Evolutionary conservation across 2,329 filamentous ascomycete species (phyloP).

Genomic region (Aspergillus uvarum): DNA sequence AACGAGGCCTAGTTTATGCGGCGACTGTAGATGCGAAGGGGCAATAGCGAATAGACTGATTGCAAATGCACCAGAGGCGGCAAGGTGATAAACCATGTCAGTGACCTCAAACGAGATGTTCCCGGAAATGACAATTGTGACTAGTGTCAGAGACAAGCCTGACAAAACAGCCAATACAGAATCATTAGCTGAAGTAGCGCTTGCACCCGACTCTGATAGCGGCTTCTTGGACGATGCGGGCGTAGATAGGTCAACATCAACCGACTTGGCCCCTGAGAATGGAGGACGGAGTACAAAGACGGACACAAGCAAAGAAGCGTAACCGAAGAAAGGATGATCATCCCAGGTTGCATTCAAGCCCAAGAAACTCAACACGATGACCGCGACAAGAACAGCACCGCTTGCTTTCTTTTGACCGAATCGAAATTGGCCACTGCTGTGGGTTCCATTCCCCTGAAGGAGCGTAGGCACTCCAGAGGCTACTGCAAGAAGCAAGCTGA

Average conservation of each 20-base stretch:
- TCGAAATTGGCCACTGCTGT: conserved; percentile 16
- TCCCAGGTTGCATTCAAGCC: conserved; percentile 35
- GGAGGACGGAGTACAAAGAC: conserved; percentile 52
- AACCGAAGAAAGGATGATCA: conserved; percentile 46
- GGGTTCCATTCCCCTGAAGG: conserved; percentile 14
- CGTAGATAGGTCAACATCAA: conserved; percentile 24
- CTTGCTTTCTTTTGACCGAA: conserved; percentile 31
- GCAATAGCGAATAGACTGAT: conserved; percentile 27
- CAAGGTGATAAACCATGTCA: conserved; percentile 26
- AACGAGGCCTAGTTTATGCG: conserved; percentile 34
- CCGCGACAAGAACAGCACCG: conserved; percentile 24
- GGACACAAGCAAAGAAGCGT: conserved; percentile 48
- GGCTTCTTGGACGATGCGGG: conserved; percentile 15
- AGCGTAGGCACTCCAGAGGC: conserved; percentile 46
- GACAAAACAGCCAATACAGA: conserved; percentile 30
- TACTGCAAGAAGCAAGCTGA: conserved; percentile 50
- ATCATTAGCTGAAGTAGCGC: conserved; percentile 23
- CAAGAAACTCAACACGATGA: conserved; percentile 27
- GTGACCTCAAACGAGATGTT: conserved; percentile 21
- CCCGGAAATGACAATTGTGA: conserved; percentile 25
- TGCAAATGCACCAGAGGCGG: conserved; percentile 27
- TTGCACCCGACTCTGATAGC: conserved; percentile 1
- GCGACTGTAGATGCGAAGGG: conserved; percentile 27
- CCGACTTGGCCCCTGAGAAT: conserved; percentile 28
- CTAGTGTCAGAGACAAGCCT: conserved; percentile 27